Evolutionary conservation across 495 filamentous ascomycete genomes (phyloP), one percentile per base, ranked within the genome.

Genomic region (Daldinia vernicosa): DNA sequence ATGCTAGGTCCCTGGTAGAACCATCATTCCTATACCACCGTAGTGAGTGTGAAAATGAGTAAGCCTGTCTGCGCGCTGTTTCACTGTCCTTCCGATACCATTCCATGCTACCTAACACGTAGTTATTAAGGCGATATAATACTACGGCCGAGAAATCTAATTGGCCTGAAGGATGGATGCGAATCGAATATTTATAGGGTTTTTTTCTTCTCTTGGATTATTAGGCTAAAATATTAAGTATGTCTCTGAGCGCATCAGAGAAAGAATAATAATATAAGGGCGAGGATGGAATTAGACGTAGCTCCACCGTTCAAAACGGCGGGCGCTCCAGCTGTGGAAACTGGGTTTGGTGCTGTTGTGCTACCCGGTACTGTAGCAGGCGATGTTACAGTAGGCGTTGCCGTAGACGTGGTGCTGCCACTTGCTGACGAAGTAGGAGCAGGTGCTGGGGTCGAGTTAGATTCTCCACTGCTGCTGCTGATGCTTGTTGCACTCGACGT

Each of bases 91-190:
- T 9, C 63, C 43, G 24, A 60, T 59, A 30, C 35, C 30, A 28
- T 60, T n/a, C 60, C 55, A 53, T 45, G 28, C 60, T 27, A 32
- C 33, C 37, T 37, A 12, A 56, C 56, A n/a, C 45, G n/a, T 43
- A 58, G 9, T 30, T 40, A 51, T 61, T 60, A 50, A 51, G 37
- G 22, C 61, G 66, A 5, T 57, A 32, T 39, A 66, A 64, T 52
- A 4, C 28, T 55, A 17, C 17, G 35, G 22, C 58, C 39, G 12
- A 39, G 11, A 35, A 58, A 52, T 58, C 8, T 57, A 72, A 68
- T 19, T 59, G 60, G 40, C 27, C 30, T 62, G 19, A 72, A 66
- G 65, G 70, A 72, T 58, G 61, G 70, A 53, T 62, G 27, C 27
- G 70, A 72, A 72, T 22, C 62, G 61, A 68, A 72, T 64, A 40